These are phyloP conservation scores for Leptodontidium sp. DNA, from an alignment of 2,329 filamentous ascomycete species.

Conservation along the genomic window DNA sequence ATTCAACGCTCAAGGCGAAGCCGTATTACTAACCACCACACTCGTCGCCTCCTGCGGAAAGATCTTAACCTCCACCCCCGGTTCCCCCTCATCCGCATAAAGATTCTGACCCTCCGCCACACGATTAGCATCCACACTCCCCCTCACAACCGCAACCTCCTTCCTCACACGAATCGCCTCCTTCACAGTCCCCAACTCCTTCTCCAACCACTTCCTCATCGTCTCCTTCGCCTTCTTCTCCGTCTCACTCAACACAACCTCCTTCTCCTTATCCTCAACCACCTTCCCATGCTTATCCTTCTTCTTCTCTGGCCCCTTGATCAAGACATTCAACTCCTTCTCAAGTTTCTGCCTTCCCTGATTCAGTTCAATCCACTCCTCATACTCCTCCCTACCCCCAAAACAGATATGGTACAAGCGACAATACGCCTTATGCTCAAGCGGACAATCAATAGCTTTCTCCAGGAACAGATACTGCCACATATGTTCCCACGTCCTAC, in stretches of 20 bases:
- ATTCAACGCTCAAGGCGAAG: neutral
- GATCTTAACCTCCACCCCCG: slow-evolving; percentile 23
- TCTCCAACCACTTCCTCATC: slow-evolving; percentile 29
- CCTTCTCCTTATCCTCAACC: slow-evolving; percentile 23
- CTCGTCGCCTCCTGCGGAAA: slow-evolving; percentile 12
- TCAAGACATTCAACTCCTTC: slow-evolving; percentile 28
- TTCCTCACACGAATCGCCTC: slow-evolving; percentile 34
- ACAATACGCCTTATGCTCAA: slow-evolving; percentile 41
- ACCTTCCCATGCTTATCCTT: slow-evolving; percentile 11
- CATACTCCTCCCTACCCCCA: slow-evolving; percentile 37
- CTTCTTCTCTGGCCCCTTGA: neutral
- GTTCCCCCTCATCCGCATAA: slow-evolving; percentile 33
- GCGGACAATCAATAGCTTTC: slow-evolving; percentile 38
- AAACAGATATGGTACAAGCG: slow-evolving; percentile 42
- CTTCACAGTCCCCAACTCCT: slow-evolving; percentile 27
- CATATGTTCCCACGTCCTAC: slow-evolving; percentile 68
- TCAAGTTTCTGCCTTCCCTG: slow-evolving; percentile 28
- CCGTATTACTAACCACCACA: neutral
- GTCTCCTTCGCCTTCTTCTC: slow-evolving; percentile 26
- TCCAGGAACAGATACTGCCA: slow-evolving; percentile 58
- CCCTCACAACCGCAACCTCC: slow-evolving; percentile 35
- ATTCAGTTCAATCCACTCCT: slow-evolving; percentile 36
- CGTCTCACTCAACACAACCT: slow-evolving; percentile 13
- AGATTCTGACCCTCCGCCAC: slow-evolving; percentile 33
- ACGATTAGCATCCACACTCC: slow-evolving; percentile 32